Conservation (phyloP, 371 early-diverging fungal species). For the Dichotomocladium elegans region DNA sequence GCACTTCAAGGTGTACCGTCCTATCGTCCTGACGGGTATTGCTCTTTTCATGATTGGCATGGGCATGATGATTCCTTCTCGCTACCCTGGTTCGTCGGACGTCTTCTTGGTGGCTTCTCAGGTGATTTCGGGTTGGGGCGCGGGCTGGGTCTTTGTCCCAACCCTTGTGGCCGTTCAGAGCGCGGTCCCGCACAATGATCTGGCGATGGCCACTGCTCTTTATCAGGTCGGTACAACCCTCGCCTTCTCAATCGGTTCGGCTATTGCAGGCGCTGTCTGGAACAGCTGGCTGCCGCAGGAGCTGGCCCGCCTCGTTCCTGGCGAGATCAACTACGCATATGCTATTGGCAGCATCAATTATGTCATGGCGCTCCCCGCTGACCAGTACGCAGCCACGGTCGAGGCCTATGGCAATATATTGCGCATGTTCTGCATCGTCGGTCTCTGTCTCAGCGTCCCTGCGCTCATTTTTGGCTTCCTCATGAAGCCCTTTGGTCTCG, state of each 20-base stretch:
- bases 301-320: conserved; percentile 28
- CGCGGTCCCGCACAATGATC: conserved; percentile 22
- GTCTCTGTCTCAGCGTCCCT: conserved; percentile 16
- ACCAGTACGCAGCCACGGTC: conserved; percentile 12
- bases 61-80: conserved; percentile 48
- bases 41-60: conserved; percentile 30
- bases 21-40: conserved; percentile 39
- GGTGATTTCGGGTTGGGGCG: conserved; percentile 40
- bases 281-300: conserved; percentile 35
- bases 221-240: conserved; percentile 35
- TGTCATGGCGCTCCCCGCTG: conserved; percentile 13
- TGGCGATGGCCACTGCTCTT: conserved; percentile 39
- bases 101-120: conserved; percentile 40
- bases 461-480: conserved; percentile 9
- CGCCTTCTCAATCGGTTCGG: conserved; percentile 37
- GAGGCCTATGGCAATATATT: conserved; percentile 24
- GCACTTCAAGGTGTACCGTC: conserved; percentile 29
- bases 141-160: conserved; percentile 36
- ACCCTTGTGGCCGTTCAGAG: conserved; percentile 20
- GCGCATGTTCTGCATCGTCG: conserved; percentile 32
- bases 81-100: conserved; percentile 31
- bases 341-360: conserved; percentile 10
- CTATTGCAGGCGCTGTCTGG: conserved; percentile 46
- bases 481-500: conserved; percentile 13
- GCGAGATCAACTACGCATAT: conserved; percentile 20